Conservation (phyloP, 2,329 filamentous ascomycete genomes). For the Lachnellula arida region DNA sequence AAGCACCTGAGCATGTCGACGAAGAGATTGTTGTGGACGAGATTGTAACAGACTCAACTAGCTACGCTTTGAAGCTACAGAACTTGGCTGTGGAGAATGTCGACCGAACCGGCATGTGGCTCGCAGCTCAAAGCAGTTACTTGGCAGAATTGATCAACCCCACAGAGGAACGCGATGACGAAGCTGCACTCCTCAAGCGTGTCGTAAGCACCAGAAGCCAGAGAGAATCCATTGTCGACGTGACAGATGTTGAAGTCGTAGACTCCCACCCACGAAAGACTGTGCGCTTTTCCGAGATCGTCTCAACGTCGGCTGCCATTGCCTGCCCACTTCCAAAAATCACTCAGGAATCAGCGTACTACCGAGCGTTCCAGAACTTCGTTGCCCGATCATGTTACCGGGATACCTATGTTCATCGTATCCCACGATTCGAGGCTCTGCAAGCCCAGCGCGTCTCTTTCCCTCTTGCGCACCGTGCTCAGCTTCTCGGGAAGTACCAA, state of each 20-base stretch:
- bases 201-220: slow-evolving; percentile 25
- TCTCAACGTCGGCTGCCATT: slow-evolving; percentile 18
- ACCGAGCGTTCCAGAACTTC: slow-evolving; percentile 77
- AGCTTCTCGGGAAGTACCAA: slow-evolving; percentile 81
- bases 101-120: slow-evolving; percentile 82
- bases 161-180: slow-evolving; percentile 39
- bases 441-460: slow-evolving; percentile 78
- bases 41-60: slow-evolving; percentile 64
- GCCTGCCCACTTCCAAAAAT: slow-evolving; percentile 46
- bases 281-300: slow-evolving; percentile 63
- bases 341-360: slow-evolving; percentile 72
- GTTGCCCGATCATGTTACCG: slow-evolving; percentile 58
- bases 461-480: slow-evolving; percentile 67
- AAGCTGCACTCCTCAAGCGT: slow-evolving; percentile 30
- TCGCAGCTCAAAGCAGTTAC: slow-evolving; percentile 75
- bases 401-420: slow-evolving; percentile 81
- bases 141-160: slow-evolving; percentile 62
- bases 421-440: slow-evolving; percentile 81
- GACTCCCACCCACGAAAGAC: slow-evolving; percentile 57
- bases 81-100: slow-evolving; percentile 67
- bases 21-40: slow-evolving; percentile 57
- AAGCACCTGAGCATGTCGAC: slow-evolving; percentile 27
- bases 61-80: slow-evolving; percentile 70
- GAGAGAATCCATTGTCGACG: slow-evolving; percentile 24
- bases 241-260: slow-evolving; percentile 36